Evolutionary conservation across 805 yeast genomes (phyloP).

Genomic region (Teunomyces tritomae): DNA sequence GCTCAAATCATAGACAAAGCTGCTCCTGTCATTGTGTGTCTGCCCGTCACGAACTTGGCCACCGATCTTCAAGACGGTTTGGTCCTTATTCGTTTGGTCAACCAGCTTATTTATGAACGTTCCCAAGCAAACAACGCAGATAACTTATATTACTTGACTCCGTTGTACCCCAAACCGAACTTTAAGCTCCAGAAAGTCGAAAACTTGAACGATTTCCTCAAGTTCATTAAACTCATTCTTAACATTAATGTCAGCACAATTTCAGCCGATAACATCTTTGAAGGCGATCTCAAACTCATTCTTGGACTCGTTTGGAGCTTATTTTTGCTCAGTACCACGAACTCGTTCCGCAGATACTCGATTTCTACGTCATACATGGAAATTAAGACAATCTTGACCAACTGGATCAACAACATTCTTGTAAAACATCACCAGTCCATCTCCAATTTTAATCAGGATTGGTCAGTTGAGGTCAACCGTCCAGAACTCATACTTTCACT

Average conservation of each 20-base stretch:
- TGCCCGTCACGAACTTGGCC: constrained; percentile 17
- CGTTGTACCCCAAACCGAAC: constrained; percentile 36
- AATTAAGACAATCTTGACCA: constrained; percentile 31
- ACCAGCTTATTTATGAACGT: constrained; percentile 26
- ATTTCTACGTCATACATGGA: constrained; percentile 27
- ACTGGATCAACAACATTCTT: constrained; percentile 50
- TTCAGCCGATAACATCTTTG: constrained; percentile 49
- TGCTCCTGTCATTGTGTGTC: neutral
- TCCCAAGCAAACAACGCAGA: constrained; percentile 14
- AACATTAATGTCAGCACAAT: constrained; percentile 43
- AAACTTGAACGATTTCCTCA: constrained; percentile 42
- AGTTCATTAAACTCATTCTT: constrained; percentile 38
- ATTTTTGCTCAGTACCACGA: constrained; percentile 40
- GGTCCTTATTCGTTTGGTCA: constrained; percentile 34
- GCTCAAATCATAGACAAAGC: constrained; percentile 8
- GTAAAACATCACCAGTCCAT: constrained; percentile 21
- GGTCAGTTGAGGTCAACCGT: constrained; percentile 49
- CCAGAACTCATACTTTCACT: constrained; percentile 47
- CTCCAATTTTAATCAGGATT: constrained; percentile 51
- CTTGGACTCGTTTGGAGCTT: constrained; percentile 51
- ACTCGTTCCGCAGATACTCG: constrained; percentile 13
- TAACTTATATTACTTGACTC: constrained; percentile 24
- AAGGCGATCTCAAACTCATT: constrained; percentile 46
- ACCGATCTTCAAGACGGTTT: constrained; percentile 42
- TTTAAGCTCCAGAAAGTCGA: constrained; percentile 47